Evolutionary conservation across 1,284 basidiomycete species (phyloP).

Genomic region (Cutaneotrichosporon cyanovorans): DNA sequence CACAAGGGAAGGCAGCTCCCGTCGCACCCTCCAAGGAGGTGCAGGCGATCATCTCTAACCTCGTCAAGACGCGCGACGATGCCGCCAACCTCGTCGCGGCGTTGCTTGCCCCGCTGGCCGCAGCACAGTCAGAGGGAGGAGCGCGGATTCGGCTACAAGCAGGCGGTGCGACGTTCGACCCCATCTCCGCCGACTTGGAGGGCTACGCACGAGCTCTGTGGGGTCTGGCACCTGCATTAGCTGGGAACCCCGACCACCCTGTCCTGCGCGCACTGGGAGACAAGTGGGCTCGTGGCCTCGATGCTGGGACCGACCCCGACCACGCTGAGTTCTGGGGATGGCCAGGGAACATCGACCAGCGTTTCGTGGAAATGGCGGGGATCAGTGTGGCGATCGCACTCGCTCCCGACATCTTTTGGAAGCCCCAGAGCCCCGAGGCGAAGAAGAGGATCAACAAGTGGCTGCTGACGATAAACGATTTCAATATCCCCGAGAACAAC

Average conservation of each 20-base stretch:
- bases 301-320: constrained; percentile 13
- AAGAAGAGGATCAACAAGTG: constrained; percentile 20
- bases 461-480: constrained; percentile 19
- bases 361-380: constrained; percentile 29
- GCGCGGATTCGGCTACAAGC: constrained; percentile 17
- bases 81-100: constrained; percentile 15
- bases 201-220: constrained; percentile 20
- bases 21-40: constrained; percentile 2
- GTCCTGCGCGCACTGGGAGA: constrained; percentile 11
- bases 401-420: constrained; percentile 25
- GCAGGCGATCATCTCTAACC: constrained; percentile 16
- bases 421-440: constrained; percentile 17
- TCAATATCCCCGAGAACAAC: constrained; percentile 22
- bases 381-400: constrained; percentile 22
- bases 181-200: constrained; percentile 21
- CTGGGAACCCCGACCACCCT: constrained; percentile 13
- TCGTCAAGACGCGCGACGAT: constrained; percentile 14
- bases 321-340: constrained; percentile 29
- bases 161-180: constrained; percentile 21
- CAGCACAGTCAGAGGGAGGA: constrained; percentile 10
- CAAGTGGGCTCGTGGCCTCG: constrained; percentile 17
- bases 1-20: background rate
- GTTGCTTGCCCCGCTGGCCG: constrained; percentile 17
- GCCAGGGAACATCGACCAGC: constrained; percentile 18
- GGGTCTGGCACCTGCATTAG: constrained; percentile 19